Evolutionary conservation across 2,329 filamentous ascomycete genomes (phyloP), one percentile per base, ranked within the genome.

Genomic region (Phaeosphaeriaceae sp.): DNA sequence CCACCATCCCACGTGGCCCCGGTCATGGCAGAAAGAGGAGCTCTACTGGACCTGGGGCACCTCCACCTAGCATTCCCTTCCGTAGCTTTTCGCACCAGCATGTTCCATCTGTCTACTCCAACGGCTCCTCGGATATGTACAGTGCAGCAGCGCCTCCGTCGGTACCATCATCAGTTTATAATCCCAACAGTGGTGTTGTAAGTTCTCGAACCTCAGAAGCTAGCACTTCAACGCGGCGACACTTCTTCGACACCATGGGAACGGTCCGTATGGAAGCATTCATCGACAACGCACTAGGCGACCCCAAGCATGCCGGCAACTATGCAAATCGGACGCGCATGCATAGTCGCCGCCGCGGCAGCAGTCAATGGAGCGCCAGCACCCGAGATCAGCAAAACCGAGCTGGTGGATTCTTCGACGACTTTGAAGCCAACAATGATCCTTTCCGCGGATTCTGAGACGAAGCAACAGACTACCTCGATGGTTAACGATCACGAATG

Each of bases 181-280:
- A 80, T 54, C 70, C 73, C 7, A 68, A 70, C 22, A 74, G 72
- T 40, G 74, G 70, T 40, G 66, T 74, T 17, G 72, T 81, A 78
- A 88, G 79, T 59, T 77, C 73, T 80, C 87, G 77, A 67, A 86
- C 80, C 1, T 84, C 82, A 0, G 83, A 84, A 56, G 79, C 81
- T 11, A 84, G 82, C 64, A 82, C 77, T 1, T 80, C 80, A 2
- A 74, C 86, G 63, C 63, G 81, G 72, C 52, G 77, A 56, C 85
- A 86, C 76, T 94, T 95, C 80, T 95, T 95, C 72, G 93, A 96
- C 68, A 91, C 91, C 24, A 75, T 96, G 58, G 93, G 94, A 1
- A 98, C 94, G 1, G 88, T 98, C 49, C 88, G 95, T 26, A 98
- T 99, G 94, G 94, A 98, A 77, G 95, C 95, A 0, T 99, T 98